Evolutionary conservation across 805 yeast genomes (phyloP), one percentile per base, ranked within the genome.

Genomic region (Hyphopichia homilentoma): DNA sequence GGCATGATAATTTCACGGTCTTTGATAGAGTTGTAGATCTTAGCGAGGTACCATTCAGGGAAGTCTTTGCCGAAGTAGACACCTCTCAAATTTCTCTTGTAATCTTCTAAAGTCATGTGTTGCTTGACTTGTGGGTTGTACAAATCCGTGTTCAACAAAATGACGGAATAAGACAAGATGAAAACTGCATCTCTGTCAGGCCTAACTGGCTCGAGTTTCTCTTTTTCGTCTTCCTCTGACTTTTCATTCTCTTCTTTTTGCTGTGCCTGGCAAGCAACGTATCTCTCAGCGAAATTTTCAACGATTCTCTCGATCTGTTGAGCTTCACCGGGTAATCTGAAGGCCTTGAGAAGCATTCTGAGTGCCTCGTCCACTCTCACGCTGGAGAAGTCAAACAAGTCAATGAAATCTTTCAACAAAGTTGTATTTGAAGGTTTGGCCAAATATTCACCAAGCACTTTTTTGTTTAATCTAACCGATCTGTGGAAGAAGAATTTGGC

Each of bases 301-400:
- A 93, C 82, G 11, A 90, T 77, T 48, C 96, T 73, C 56, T 93
- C 98, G 53, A 93, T 93, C 56, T 87, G 96, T 51, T 88, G 97
- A 0, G 97, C 84, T 60, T 93, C 99, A 38, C 99, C 99, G 1
- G 97, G 97, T 30, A 93, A 69, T 55, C 98, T 75, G 52, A 93
- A 90, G 14, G 84, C 75, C 35, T 84, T 83, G 44, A 94, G 67
- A 38, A 93, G 57, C 35, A 84, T 70, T 48, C 99, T 73, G 32
- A 93, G 65, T 0, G 96, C 96, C 57, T 90, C 97, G 57, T 93
- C 99, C 2, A 94, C 90, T 49, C 98, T 70, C 45, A 84, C 65
- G 13, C 76, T 82, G 22, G 68, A 64, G 52, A 89, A 89, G 36
- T 89, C 90, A 53, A 90, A 82, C 34, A 78, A 57, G 1, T 66